phyloP scores from a whole-genome alignment of 768 basidiomycete species.

The Trametes gibbosa region DNA sequence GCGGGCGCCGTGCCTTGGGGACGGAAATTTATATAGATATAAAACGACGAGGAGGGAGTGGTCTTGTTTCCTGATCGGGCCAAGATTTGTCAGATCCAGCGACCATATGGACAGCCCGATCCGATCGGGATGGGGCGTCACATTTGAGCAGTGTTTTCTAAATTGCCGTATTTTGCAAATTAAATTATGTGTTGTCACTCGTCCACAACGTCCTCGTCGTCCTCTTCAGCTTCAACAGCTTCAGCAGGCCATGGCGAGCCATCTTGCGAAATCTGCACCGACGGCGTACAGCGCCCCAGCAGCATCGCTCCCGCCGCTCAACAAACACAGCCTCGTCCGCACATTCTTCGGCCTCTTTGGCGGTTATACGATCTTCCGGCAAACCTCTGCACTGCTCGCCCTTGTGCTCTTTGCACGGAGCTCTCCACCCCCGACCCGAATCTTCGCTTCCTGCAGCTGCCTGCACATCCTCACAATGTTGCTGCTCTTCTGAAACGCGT shows the following conservation, averaged over 20 bases:
- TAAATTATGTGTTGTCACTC: too few species aligned
- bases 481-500: neutral
- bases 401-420: neutral
- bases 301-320: neutral
- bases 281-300: neutral
- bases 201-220: too few species aligned
- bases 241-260: too few species aligned
- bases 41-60: neutral
- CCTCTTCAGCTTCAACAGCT: neutral
- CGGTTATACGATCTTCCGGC: neutral
- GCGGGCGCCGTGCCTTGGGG: too few species aligned
- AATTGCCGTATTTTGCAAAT: too few species aligned
- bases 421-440: neutral
- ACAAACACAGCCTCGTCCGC: neutral
- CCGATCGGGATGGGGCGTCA: neutral
- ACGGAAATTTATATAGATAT: neutral
- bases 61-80: neutral
- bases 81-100: slow-evolving; percentile 1
- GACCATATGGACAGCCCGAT: slow-evolving; percentile 7
- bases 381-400: neutral
- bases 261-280: too few species aligned
- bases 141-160: neutral
- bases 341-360: neutral
- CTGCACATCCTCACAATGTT: neutral
- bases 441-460: too few species aligned